Evolutionary conservation across 768 basidiomycete genomes (phyloP), one percentile per base, ranked within the genome.

Genomic region (Rhizopogon vesiculosus): DNA sequence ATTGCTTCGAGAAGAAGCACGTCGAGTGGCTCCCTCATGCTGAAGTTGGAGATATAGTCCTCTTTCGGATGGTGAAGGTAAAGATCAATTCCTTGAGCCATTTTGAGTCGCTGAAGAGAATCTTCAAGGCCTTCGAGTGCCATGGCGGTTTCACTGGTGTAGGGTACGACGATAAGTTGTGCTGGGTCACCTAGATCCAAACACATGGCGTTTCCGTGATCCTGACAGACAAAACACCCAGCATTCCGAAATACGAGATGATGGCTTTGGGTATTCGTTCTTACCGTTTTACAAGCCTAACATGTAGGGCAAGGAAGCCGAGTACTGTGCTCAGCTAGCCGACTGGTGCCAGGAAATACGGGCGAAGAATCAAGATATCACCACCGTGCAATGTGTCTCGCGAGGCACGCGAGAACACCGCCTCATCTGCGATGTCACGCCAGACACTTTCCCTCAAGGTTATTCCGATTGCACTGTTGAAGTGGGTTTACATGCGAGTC

Each of bases 401-500:
- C 18, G 19, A 43, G 45, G 51, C 38, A 0, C 2, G 40, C 74
- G 78, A 45, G 63, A 67, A 43, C 84, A 84, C 58, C 69, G 74
- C 25, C 66, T 84, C 16, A 72, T 86, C 53, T 74, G 73, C n/a
- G 80, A 84, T 42, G 76, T 74, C 12, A 72, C 72, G 8, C 81
- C 82, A 1, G 62, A 74, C 48, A 68, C 70, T 18, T 66, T 66
- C 12, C 80, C 80, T 2, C 49, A 57, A 19, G 80, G 81, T 1
- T 87, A 77, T 64, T 86, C 87, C 64, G 75, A 86, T 53, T 86
- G 84, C 48, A 84, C 81, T 0, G 74, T 84, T 16, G 80, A 86
- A 75, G 86, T 85, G 58, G 60, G 73, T 49, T 25, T n/a, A 42
- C 15, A 44, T 38, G 15, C 13, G 22, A 28, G 41, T 31, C 51